These are phyloP conservation scores for Conticribra weissflogii DNA, from an alignment of 108 stramenopile genomes.

Conservation along the genomic window DNA sequence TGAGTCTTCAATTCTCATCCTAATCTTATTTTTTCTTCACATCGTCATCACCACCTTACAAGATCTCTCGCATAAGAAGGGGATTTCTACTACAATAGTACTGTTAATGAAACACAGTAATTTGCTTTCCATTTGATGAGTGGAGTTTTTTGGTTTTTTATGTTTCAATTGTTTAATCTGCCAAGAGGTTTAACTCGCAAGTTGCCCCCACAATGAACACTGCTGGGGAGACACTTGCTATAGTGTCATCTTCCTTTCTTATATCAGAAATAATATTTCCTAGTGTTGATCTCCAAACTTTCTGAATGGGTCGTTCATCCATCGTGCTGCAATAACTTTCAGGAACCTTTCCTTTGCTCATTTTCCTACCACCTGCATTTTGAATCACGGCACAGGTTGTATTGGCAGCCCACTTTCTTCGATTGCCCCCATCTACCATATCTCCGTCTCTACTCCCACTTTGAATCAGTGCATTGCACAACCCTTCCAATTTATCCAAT, in stretches of 20 bases:
- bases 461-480: constrained; percentile 24
- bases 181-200: constrained; percentile 29
- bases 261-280: constrained; percentile 31
- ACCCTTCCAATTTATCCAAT: constrained; percentile 46
- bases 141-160: too few species aligned
- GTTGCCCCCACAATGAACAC: constrained; percentile 44
- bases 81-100: too few species aligned
- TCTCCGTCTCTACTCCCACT: not conserved
- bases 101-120: too few species aligned
- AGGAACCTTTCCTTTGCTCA: too few species aligned
- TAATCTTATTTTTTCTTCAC: too few species aligned
- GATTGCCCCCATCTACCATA: not conserved
- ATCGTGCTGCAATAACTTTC: too few species aligned
- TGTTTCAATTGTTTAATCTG: not conserved
- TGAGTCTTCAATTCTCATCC: too few species aligned
- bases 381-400: constrained; percentile 47
- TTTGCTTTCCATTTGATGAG: too few species aligned
- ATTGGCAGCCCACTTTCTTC: constrained; percentile 24
- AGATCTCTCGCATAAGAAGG: too few species aligned
- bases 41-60: too few species aligned
- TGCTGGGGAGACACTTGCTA: constrained; percentile 43
- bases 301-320: constrained; percentile 31
- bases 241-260: constrained; percentile 27
- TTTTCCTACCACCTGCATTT: constrained; percentile 44
- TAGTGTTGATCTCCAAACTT: constrained; percentile 38